These are phyloP conservation scores for Umbilicus rupestris DNA, from an alignment of 164 flowering plant species.

Conservation along the genomic window DNA sequence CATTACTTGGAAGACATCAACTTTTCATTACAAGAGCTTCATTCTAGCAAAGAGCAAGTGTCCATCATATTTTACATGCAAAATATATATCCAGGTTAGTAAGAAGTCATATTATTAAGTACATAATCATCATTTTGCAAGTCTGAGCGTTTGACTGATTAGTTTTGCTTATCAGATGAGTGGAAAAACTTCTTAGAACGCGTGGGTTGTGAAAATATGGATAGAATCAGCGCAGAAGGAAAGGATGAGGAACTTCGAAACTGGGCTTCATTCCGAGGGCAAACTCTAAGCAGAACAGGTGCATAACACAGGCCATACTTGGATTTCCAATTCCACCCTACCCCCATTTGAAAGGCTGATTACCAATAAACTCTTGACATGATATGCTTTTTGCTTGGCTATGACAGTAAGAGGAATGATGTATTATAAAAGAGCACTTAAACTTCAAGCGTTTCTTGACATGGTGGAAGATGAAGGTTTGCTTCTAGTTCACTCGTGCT, in stretches of 20 bases:
- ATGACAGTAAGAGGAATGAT: constrained; percentile 91
- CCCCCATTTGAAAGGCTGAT: background rate
- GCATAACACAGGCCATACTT: background rate
- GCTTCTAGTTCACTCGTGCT: background rate
- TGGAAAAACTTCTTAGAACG: constrained; percentile 91
- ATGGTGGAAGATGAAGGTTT: constrained; percentile 74
- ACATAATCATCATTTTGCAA: constrained; percentile 1
- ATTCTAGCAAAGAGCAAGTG: constrained; percentile 53
- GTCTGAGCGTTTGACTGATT: constrained; percentile 6
- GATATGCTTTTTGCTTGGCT: background rate
- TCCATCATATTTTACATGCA: constrained; percentile 79
- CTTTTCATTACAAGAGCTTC: constrained; percentile 58
- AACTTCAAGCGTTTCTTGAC: constrained; percentile 88
- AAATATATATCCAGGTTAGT: constrained; percentile 81
- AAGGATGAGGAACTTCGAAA: constrained; percentile 51
- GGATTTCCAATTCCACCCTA: background rate
- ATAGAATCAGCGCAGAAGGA: constrained; percentile 22
- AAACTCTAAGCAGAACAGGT: constrained; percentile 87
- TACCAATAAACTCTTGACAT: background rate
- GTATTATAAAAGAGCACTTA: constrained; percentile 84
- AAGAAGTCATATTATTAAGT: background rate
- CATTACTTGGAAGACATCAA: constrained; percentile 77
- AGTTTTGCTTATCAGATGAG: constrained; percentile 45
- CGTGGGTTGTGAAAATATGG: constrained; percentile 43
- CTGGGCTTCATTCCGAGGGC: constrained; percentile 90